phyloP scores from a whole-genome alignment of 1,139 yeast species.

The Oligophagozyma castellii region DNA sequence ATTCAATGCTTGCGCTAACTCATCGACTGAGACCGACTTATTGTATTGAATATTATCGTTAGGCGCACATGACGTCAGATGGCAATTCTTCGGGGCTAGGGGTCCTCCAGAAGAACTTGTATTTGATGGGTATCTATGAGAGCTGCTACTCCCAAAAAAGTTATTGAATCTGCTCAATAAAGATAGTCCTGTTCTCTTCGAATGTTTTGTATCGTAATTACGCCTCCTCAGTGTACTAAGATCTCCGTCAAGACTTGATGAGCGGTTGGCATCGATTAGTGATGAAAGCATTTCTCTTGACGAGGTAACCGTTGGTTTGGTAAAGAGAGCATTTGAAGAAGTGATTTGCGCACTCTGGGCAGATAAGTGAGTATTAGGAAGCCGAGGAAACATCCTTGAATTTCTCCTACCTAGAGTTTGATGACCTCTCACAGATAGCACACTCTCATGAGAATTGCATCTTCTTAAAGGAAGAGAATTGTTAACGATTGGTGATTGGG shows the following conservation, averaged over 20 bases:
- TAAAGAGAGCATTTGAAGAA: neutral
- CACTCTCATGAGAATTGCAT: slow-evolving; percentile 29
- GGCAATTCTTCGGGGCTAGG: too few species aligned
- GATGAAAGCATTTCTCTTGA: neutral
- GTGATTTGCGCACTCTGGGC: neutral
- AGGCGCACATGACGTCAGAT: too few species aligned
- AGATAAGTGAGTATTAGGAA: neutral
- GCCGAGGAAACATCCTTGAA: neutral
- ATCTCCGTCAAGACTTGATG: too few species aligned
- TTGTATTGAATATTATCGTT: slow-evolving; percentile 1
- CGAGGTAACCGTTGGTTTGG: neutral
- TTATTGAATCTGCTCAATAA: too few species aligned
- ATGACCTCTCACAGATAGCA: slow-evolving; percentile 13
- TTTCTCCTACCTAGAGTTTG: neutral
- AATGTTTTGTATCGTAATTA: too few species aligned
- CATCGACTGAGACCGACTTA: slow-evolving; percentile 14
- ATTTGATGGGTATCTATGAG: too few species aligned
- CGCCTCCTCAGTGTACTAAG: neutral
- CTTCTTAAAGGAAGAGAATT: slow-evolving; percentile 16
- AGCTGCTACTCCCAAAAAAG: too few species aligned
- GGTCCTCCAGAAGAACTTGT: too few species aligned
- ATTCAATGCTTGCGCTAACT: slow-evolving; percentile 31
- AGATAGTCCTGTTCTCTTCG: too few species aligned
- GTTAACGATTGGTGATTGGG: slow-evolving; percentile 3
- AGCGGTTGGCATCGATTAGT: too few species aligned